Conservation (phyloP, 306 rosid genomes). For the Lotus japonicus region DNA sequence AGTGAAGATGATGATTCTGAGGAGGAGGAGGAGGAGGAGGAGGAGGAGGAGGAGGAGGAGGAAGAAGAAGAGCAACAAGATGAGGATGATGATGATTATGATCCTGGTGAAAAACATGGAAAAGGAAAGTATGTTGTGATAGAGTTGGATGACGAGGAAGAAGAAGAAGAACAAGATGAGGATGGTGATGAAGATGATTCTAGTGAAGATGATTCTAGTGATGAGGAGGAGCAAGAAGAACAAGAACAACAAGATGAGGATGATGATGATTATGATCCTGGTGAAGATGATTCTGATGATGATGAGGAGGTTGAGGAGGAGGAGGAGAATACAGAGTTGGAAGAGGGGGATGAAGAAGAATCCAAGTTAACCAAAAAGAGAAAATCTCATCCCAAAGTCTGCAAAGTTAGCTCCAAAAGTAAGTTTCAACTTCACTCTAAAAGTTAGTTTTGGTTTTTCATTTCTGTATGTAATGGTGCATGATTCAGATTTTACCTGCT, state of each 20-base stretch:
- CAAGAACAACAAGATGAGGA: neutral
- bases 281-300: no score
- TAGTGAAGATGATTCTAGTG: no score
- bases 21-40: no score
- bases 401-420: neutral
- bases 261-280: neutral
- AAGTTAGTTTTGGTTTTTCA: neutral
- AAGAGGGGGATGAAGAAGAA: neutral
- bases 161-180: neutral
- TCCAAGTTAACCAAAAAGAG: neutral
- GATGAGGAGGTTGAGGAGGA: neutral
- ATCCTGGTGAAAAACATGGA: no score
- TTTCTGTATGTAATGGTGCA: neutral
- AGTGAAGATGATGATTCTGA: no score
- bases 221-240: neutral
- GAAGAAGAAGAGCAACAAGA: neutral
- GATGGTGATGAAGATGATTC: neutral
- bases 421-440: neutral
- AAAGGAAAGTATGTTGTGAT: no score
- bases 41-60: no score
- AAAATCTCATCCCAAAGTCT: neutral
- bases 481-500: neutral
- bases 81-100: neutral
- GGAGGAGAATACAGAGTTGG: no score
- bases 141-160: neutral